Percentiles rank a stretch among this genome's conserved stretches.
Evolutionary conservation across 148 eudicot genomes (phyloP).

Genomic region (Polygonum maritimum): DNA sequence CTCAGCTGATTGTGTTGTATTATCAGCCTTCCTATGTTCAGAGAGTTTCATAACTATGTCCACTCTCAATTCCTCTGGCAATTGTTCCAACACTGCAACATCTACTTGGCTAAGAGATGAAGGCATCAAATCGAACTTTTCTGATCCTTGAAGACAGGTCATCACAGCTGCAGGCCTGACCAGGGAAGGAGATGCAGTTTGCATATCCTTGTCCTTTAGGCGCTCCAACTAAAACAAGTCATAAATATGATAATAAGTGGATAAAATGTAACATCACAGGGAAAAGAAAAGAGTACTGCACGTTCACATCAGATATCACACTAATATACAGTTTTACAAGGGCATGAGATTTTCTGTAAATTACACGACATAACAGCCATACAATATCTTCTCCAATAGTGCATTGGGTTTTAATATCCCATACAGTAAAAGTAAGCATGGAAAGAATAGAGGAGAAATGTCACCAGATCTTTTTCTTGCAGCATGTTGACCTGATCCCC

Average conservation of each 20-base stretch:
- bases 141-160: slow-evolving; percentile 19
- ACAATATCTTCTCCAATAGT: background rate
- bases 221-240: slow-evolving; percentile 19
- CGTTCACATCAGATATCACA: background rate
- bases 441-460: slow-evolving; percentile 9
- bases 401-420: background rate
- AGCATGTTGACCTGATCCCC: slow-evolving; percentile 10
- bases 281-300: background rate
- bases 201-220: slow-evolving; percentile 18
- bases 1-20: slow-evolving; percentile 17
- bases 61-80: slow-evolving; percentile 74
- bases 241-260: background rate
- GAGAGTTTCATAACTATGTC: slow-evolving; percentile 67
- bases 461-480: slow-evolving; percentile 27
- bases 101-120: slow-evolving; percentile 88
- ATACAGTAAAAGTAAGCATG: background rate
- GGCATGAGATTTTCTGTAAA: background rate
- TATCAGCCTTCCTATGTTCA: slow-evolving; percentile 43
- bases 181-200: slow-evolving; percentile 21
- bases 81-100: slow-evolving; percentile 54
- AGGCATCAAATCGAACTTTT: slow-evolving; percentile 48
- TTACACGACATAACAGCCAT: background rate
- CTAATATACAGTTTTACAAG: background rate
- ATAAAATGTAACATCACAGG: background rate
- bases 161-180: slow-evolving; percentile 16